Evolutionary conservation across 306 rosid species (phyloP).

Genomic region (Notholithocarpus densiflorus): DNA sequence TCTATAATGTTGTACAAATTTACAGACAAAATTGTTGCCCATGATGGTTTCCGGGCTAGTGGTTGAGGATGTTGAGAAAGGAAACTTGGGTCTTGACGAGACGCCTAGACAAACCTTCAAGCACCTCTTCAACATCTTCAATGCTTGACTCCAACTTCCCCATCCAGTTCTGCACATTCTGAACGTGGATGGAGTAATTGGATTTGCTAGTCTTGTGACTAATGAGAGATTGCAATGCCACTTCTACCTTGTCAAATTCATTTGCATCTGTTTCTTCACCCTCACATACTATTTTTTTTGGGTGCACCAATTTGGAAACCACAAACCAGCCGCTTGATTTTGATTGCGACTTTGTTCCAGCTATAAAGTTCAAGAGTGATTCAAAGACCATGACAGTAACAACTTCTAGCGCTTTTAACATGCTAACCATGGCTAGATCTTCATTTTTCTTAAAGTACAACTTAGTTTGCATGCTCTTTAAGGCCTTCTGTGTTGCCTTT

Average conservation of each 20-base stretch:
- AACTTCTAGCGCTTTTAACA: conserved; percentile 22
- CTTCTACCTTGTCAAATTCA: conserved; percentile 26
- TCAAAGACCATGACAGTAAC: conserved; percentile 8
- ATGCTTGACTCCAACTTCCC: conserved; percentile 23
- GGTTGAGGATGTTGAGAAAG: conserved; percentile 27
- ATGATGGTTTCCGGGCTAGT: not conserved
- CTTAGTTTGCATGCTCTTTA: conserved; percentile 9
- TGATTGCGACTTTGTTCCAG: not conserved
- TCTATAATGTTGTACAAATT: no score
- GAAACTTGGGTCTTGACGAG: conserved; percentile 27
- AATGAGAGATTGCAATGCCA: conserved; percentile 9
- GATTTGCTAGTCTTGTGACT: conserved; percentile 1
- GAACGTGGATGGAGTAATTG: not conserved
- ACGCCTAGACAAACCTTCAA: conserved; percentile 16
- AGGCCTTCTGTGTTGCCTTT: conserved; percentile 30
- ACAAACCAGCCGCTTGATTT: conserved; percentile 8
- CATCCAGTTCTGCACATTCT: conserved; percentile 18
- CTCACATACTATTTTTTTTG: conserved; percentile 18
- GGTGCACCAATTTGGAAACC: conserved; percentile 24
- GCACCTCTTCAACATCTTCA: conserved; percentile 20
- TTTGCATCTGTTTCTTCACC: conserved; percentile 8
- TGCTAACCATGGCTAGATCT: conserved; percentile 10
- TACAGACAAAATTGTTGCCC: not conserved
- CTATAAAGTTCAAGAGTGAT: conserved; percentile 11
- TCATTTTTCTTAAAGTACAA: conserved; percentile 2